Percentiles rank a stretch among this genome's conserved stretches.
Conservation (phyloP, 805 yeast genomes). For the Sugiyamaella marilandica region DNA sequence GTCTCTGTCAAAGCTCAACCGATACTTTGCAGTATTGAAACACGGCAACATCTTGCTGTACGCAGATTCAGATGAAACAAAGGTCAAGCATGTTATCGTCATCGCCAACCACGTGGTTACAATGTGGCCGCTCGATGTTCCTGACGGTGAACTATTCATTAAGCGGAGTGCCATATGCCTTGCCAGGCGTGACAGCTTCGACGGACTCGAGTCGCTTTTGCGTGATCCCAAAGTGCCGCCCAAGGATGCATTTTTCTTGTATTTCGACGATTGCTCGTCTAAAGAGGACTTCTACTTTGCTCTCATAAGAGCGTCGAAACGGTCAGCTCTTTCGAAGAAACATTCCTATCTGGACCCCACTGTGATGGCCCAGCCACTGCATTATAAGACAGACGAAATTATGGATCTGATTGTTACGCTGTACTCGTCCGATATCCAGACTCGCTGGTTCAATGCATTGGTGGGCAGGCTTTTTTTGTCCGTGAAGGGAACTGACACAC, state of each 20-base stretch:
- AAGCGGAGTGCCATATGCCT: constrained; percentile 76
- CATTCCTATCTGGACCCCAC: constrained; percentile 47
- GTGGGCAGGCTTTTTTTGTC: constrained; percentile 78
- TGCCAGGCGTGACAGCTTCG: constrained; percentile 41
- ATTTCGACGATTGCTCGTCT: constrained; percentile 70
- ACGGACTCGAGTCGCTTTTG: constrained; percentile 26
- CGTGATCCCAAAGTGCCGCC: constrained; percentile 29
- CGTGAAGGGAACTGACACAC: constrained; percentile 62
- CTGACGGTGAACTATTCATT: constrained; percentile 76
- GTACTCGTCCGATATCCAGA: constrained; percentile 72
- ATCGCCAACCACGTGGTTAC: constrained; percentile 64
- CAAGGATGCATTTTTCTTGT: constrained; percentile 51
- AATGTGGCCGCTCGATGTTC: constrained; percentile 76
- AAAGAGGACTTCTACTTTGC: constrained; percentile 95
- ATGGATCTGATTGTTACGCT: constrained; percentile 68
- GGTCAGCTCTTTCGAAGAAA: constrained; percentile 11
- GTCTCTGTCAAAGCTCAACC: constrained; percentile 53
- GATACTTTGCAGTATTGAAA: constrained; percentile 48
- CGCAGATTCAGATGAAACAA: constrained; percentile 58
- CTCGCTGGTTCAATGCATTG: constrained; percentile 88
- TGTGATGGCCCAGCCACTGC: constrained; percentile 65
- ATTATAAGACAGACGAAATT: constrained; percentile 66
- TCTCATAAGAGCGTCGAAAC: constrained; percentile 69
- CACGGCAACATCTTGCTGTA: constrained; percentile 89
- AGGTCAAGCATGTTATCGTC: constrained; percentile 74